Evolutionary conservation across 768 basidiomycete species (phyloP), one percentile per base, ranked within the genome.

Genomic region (Rhodotorula paludigena): DNA sequence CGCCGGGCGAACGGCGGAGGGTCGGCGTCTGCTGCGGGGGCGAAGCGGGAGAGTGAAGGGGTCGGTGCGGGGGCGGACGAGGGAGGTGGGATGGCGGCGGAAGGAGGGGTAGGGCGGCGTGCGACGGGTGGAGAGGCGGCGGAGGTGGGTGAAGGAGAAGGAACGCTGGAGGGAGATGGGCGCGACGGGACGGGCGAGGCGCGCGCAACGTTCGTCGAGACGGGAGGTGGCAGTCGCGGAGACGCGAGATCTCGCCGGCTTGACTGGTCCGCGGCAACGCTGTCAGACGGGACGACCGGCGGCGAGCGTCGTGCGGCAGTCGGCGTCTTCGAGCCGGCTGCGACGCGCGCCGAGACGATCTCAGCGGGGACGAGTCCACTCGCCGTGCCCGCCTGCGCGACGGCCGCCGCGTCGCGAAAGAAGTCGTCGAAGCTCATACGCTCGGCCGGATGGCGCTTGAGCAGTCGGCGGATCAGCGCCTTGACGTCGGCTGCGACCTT

Each of bases 361-460:
- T 61, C 66, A n/a, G 71, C 63, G 11, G 66, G 39, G 3, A 41
- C 53, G 32, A 72, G 53, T 21, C 49, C 36, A 2, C 61, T 55
- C 54, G 38, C 54, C 36, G 54, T 28, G 16, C 36, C 54, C 5
- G 54, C 39, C 36, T 36, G 54, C 2, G 54, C 36, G n/a, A 55
- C 54, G 38, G 25, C 14, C 9, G 55, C 71, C 5, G 75, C 64
- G 25, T 67, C 59, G n/a, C 47, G 82, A 77, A 99, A 99, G 80
- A 96, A 97, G 48, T 92, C 90, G 20, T 93, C 89, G 67, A 93
- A 99, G 63, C 83, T 86, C 32, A 90, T 87, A 4, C 94, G 83
- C 76, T 96, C 89, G 0, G 82, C 83, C 0, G 96, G 92, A 47
- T 86, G 85, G 36, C 90, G 85, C 78, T 88, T 90, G 56, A 99